Evolutionary conservation across 2,329 filamentous ascomycete genomes (phyloP).

Genomic region (Sclerotinia trifoliorum): DNA sequence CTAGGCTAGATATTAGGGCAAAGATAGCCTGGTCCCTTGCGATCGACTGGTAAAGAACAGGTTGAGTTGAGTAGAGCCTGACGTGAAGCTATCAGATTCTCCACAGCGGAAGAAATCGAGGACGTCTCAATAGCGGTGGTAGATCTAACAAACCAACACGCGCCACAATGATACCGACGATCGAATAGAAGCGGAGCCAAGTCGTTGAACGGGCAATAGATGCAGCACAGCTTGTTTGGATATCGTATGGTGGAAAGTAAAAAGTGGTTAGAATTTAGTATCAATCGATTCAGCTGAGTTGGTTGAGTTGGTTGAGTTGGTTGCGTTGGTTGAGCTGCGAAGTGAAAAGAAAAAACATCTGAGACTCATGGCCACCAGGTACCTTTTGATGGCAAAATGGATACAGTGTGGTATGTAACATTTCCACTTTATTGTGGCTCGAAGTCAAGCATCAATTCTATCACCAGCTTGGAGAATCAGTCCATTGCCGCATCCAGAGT

Average conservation of each 20-base stretch:
- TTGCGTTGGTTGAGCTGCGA: conserved; percentile 7
- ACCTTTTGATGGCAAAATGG: conserved; percentile 12
- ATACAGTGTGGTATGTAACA: conserved; percentile 4
- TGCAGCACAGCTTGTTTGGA: conserved; percentile 8
- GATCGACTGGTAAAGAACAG: conserved; percentile 1
- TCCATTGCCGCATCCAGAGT: conserved; percentile 15
- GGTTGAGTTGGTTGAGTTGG: not conserved
- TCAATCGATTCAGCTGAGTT: conserved; percentile 14
- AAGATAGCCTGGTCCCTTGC: conserved; percentile 1
- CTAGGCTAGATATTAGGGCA: conserved; percentile 11
- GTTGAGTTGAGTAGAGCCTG: conserved; percentile 16
- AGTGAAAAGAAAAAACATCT: not conserved
- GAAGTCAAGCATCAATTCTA: conserved; percentile 10
- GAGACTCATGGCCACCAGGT: conserved; percentile 12
- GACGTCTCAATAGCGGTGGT: conserved; percentile 10
- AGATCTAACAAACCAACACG: conserved; percentile 11
- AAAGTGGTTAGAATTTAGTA: not conserved
- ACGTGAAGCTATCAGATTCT: conserved; percentile 16
- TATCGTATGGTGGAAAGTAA: not conserved
- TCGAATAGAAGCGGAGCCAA: conserved; percentile 21
- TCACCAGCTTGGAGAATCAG: conserved; percentile 19
- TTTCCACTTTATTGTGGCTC: conserved; percentile 18
- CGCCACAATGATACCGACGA: conserved; percentile 14
- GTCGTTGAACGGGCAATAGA: conserved; percentile 18
- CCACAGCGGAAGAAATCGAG: conserved; percentile 1